Conservation (phyloP, 441 rosid genomes). For the Adansonia madagascariensis region DNA sequence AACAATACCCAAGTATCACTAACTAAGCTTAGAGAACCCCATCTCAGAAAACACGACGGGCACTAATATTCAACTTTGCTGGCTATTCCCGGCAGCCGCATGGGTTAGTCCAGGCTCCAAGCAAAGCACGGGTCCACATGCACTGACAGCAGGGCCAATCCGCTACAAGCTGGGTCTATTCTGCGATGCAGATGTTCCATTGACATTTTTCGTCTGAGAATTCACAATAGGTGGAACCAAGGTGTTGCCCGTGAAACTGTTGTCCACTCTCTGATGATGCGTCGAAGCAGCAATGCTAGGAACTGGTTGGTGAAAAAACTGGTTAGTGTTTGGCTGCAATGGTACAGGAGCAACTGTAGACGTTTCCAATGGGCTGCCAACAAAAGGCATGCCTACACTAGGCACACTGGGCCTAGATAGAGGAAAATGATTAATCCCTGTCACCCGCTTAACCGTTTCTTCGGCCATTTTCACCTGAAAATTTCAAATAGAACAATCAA, state of each 20-base stretch:
- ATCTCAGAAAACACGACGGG: background rate
- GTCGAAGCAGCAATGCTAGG: conserved; percentile 44
- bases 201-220: conserved; percentile 40
- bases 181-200: conserved; percentile 34
- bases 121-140: conserved; percentile 35
- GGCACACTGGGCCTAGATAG: conserved; percentile 62
- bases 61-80: conserved; percentile 27
- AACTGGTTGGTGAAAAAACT: conserved; percentile 54
- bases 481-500: conserved; percentile 12
- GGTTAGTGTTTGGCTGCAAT: conserved; percentile 54
- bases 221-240: conserved; percentile 39
- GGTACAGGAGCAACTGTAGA: conserved; percentile 46
- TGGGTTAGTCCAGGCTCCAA: conserved; percentile 42
- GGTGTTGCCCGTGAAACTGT: conserved; percentile 37
- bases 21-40: background rate
- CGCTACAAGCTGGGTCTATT: conserved; percentile 35
- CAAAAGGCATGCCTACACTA: conserved; percentile 54
- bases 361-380: conserved; percentile 49
- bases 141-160: conserved; percentile 29
- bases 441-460: conserved; percentile 86
- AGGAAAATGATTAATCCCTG: conserved; percentile 80
- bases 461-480: conserved; percentile 97
- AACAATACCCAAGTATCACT: background rate
- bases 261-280: conserved; percentile 48
- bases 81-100: conserved; percentile 34